Conservation (phyloP, 805 yeast genomes). For the Candida dajiaensis region DNA sequence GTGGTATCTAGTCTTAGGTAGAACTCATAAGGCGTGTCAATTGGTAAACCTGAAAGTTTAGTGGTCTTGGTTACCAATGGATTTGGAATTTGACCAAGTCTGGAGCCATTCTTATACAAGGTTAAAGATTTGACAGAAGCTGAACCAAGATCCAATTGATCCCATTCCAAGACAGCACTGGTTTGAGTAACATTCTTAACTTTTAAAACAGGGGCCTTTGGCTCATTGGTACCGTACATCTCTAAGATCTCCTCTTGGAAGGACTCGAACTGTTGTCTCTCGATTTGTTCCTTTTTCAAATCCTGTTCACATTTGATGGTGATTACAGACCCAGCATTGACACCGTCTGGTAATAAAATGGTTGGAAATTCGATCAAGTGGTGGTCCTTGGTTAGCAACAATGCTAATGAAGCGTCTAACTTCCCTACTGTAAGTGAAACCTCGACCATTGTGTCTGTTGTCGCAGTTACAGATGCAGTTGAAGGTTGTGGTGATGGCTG, state of each 20-base stretch:
- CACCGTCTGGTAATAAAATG: constrained; percentile 81
- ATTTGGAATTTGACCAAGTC: constrained; percentile 78
- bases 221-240: constrained; percentile 68
- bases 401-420: constrained; percentile 89
- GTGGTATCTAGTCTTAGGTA: constrained; percentile 80
- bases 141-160: constrained; percentile 74
- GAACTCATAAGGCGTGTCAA: constrained; percentile 76
- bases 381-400: constrained; percentile 84
- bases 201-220: constrained; percentile 63
- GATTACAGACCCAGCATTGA: constrained; percentile 87
- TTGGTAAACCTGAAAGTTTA: constrained; percentile 85
- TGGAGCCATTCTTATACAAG: constrained; percentile 62
- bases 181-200: constrained; percentile 86
- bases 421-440: constrained; percentile 94
- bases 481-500: background rate
- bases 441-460: constrained; percentile 54
- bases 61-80: constrained; percentile 75
- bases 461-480: no score
- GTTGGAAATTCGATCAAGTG: constrained; percentile 97
- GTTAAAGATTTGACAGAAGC: constrained; percentile 71
- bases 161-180: constrained; percentile 94
- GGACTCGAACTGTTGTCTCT: constrained; percentile 48
- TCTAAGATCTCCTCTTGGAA: constrained; percentile 71
- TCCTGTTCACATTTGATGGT: constrained; percentile 82
- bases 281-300: constrained; percentile 54